Conservation (phyloP, 768 basidiomycete genomes). For the Kwoniella mangroviensis region DNA sequence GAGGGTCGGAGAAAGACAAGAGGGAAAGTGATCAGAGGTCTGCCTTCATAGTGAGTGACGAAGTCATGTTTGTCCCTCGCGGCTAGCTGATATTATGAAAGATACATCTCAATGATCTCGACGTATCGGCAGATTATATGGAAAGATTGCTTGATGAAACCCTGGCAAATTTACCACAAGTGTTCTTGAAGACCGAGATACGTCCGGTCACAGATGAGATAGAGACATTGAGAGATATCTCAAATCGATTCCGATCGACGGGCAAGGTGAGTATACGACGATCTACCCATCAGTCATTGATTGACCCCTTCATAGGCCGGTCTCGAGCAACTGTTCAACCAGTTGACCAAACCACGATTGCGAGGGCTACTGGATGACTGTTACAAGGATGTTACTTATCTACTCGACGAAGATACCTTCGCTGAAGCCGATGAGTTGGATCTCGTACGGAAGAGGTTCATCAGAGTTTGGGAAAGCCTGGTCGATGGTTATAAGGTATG, state of each 20-base stretch:
- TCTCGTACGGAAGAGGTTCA: conserved; percentile 82
- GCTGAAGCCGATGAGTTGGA: conserved; percentile 82
- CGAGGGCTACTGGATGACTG: conserved; percentile 82
- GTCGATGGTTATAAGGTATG: conserved; percentile 85
- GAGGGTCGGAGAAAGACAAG: conserved; percentile 68
- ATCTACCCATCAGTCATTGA: conserved; percentile 8
- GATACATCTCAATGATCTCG: conserved; percentile 93
- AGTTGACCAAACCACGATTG: conserved; percentile 83
- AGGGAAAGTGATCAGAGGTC: conserved; percentile 76
- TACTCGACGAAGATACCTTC: conserved; percentile 87
- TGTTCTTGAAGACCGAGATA: conserved; percentile 70
- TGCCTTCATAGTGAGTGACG: conserved; percentile 75
- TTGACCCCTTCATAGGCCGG: conserved; percentile 66
- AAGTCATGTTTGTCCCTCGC: not conserved
- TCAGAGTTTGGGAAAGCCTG: conserved; percentile 82
- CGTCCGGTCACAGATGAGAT: conserved; percentile 61
- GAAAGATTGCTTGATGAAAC: conserved; percentile 71
- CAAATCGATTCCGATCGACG: conserved; percentile 69
- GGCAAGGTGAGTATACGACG: conserved; percentile 65
- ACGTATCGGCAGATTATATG: conserved; percentile 85
- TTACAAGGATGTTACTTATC: conserved; percentile 86
- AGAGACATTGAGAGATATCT: conserved; percentile 35
- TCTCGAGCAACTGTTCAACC: conserved; percentile 93
- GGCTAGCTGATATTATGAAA: conserved; percentile 52
- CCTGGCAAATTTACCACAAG: conserved; percentile 66